These are phyloP conservation scores for Pythium plurisporium DNA, from an alignment of 352 stramenopile species.

Conservation along the genomic window DNA sequence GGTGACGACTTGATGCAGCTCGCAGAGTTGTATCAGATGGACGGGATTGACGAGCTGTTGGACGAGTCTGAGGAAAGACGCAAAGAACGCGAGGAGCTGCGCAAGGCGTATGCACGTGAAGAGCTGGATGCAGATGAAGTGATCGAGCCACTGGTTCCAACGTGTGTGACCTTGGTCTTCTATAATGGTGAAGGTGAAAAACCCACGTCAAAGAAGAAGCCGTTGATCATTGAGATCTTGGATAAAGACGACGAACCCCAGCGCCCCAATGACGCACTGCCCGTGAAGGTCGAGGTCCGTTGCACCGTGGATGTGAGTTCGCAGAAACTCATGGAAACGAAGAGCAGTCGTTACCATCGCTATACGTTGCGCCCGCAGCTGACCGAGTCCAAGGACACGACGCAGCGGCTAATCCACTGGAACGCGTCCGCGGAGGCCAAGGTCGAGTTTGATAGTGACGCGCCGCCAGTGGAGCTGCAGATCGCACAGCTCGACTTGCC, in stretches of 20 bases:
- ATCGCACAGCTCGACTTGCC: slow-evolving; percentile 47
- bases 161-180: slow-evolving; percentile 41
- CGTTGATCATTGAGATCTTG: slow-evolving; percentile 61
- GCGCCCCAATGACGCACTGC: background rate
- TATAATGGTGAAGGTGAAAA: slow-evolving; percentile 19
- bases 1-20: slow-evolving; percentile 60
- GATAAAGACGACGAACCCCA: slow-evolving; percentile 28
- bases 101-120: background rate
- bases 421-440: slow-evolving; percentile 33
- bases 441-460: slow-evolving; percentile 28
- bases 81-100: slow-evolving; percentile 6
- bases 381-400: background rate
- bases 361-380: slow-evolving; percentile 34
- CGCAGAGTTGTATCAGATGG: slow-evolving; percentile 75
- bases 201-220: slow-evolving; percentile 25
- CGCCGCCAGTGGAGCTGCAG: slow-evolving; percentile 21
- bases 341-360: slow-evolving; percentile 51
- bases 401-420: slow-evolving; percentile 20
- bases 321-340: slow-evolving; percentile 52
- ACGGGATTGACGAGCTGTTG: slow-evolving; percentile 73
- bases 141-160: slow-evolving; percentile 21
- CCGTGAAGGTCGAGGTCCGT: slow-evolving; percentile 26
- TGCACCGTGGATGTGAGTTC: slow-evolving; percentile 40
- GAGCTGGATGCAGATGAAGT: slow-evolving; percentile 11
- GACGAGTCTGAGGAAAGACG: slow-evolving; percentile 29